Evolutionary conservation across 352 stramenopile species (phyloP).

Genomic region (Phytopythium mirpurense): DNA sequence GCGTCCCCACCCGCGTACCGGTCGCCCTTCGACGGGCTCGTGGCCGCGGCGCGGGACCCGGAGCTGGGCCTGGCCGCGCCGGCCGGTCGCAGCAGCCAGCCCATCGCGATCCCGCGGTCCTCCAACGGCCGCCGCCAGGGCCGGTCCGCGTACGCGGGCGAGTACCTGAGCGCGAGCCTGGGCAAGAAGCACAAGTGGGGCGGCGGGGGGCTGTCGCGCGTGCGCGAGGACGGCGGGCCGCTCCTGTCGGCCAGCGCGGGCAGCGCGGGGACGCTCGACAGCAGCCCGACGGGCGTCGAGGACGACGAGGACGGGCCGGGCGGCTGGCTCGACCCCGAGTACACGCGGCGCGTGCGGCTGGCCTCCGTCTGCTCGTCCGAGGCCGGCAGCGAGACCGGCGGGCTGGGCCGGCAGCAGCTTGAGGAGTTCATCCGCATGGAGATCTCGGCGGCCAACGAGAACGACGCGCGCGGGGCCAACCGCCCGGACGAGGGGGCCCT

Average conservation of each 20-base stretch:
- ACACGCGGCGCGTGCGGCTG: conserved; percentile 61
- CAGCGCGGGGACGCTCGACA: conserved; percentile 42
- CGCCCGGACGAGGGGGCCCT: conserved; percentile 12
- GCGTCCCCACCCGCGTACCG: conserved; percentile 37
- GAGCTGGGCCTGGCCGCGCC: conserved; percentile 35
- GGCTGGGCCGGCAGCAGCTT: conserved; percentile 61
- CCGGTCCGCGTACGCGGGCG: conserved; percentile 9
- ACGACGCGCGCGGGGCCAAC: conserved; percentile 18
- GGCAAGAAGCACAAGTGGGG: conserved; percentile 41
- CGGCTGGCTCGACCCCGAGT: conserved; percentile 60
- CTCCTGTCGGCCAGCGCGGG: conserved; percentile 15
- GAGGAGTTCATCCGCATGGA: conserved; percentile 82
- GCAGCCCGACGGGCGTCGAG: conserved; percentile 68
- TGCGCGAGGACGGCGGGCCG: conserved; percentile 46
- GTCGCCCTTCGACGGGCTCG: conserved; percentile 64
- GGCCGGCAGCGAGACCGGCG: conserved; percentile 59
- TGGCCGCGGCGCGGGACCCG: conserved; percentile 39
- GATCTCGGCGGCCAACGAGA: conserved; percentile 67
- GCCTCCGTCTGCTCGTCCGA: conserved; percentile 76
- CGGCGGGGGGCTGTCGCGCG: conserved; percentile 39
- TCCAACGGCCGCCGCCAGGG: conserved; percentile 17
- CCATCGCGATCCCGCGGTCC: conserved; percentile 59
- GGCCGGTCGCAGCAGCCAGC: conserved; percentile 19
- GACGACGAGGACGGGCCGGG: conserved; percentile 35
- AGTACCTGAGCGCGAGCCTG: conserved; percentile 23